Evolutionary conservation across 768 basidiomycete genomes (phyloP).

Genomic region (Suillus lakei): DNA sequence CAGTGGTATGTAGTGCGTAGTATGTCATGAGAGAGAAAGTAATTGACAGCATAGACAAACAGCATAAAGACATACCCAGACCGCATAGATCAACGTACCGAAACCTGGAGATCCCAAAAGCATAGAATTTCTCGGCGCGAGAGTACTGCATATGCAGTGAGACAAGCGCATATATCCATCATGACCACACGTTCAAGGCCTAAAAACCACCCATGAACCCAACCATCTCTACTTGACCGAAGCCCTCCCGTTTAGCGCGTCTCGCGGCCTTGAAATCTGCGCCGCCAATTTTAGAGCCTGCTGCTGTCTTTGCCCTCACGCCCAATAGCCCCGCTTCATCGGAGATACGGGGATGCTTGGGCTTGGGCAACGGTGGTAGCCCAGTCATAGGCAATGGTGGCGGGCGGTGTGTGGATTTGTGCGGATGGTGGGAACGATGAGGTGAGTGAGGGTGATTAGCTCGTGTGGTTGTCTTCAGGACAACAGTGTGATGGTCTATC

Average conservation of each 20-base stretch:
- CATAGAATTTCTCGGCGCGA: neutral
- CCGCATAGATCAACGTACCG: neutral
- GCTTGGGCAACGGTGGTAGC: slow-evolving; percentile 28
- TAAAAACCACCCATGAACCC: slow-evolving; percentile 26
- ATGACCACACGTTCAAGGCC: neutral
- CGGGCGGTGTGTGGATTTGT: slow-evolving; percentile 29
- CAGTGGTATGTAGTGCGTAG: slow-evolving; percentile 1
- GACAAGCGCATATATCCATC: neutral
- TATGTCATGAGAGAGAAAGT: neutral
- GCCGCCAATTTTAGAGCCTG: slow-evolving; percentile 30
- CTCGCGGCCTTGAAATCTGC: slow-evolving; percentile 35
- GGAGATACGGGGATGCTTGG: slow-evolving; percentile 22
- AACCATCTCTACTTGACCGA: slow-evolving; percentile 35
- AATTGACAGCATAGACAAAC: neutral
- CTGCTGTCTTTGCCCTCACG: slow-evolving; percentile 23
- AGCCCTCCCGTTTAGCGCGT: slow-evolving; percentile 31
- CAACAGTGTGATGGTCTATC: slow-evolving; percentile 30
- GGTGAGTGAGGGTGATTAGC: slow-evolving; percentile 19
- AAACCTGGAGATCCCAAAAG: neutral
- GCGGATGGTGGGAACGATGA: slow-evolving; percentile 17
- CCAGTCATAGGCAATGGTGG: slow-evolving; percentile 22
- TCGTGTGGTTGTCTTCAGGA: slow-evolving; percentile 22
- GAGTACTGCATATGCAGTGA: neutral
- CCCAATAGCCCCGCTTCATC: slow-evolving; percentile 25
- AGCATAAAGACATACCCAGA: neutral